phyloP scores from a whole-genome alignment of 78 protist species.

The Dictyostelium firmibasis region DNA sequence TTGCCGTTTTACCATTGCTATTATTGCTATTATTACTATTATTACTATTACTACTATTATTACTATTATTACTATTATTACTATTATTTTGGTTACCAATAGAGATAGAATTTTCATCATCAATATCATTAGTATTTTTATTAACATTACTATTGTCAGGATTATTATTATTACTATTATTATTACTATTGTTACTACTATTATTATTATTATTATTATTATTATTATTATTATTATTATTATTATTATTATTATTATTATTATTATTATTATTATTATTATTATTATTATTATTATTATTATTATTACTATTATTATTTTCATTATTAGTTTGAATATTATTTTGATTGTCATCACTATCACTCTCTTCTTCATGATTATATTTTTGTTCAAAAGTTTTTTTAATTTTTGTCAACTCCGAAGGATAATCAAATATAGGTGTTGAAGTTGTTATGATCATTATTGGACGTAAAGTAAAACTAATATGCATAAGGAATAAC shows the following conservation, averaged over 20 bases:
- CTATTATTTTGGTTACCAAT: background rate
- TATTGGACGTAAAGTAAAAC: conserved; percentile 1
- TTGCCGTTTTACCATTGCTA: background rate
- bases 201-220: too few species aligned
- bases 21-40: background rate
- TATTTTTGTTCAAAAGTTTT: conserved; percentile 8
- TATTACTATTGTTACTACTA: too few species aligned
- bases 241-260: too few species aligned
- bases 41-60: too few species aligned
- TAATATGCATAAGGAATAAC: conserved; percentile 11
- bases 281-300: background rate
- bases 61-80: background rate
- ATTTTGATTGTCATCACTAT: background rate
- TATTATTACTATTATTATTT: too few species aligned
- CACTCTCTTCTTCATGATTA: background rate
- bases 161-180: too few species aligned
- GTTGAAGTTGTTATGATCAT: conserved; percentile 45
- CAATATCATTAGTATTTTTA: background rate
- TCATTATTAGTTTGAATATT: too few species aligned
- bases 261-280: too few species aligned
- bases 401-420: conserved; percentile 11
- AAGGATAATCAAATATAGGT: background rate
- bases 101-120: background rate
- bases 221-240: too few species aligned
- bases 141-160: too few species aligned